Conservation (phyloP, 2,329 filamentous ascomycete genomes). For the Seiridium cupressi region DNA sequence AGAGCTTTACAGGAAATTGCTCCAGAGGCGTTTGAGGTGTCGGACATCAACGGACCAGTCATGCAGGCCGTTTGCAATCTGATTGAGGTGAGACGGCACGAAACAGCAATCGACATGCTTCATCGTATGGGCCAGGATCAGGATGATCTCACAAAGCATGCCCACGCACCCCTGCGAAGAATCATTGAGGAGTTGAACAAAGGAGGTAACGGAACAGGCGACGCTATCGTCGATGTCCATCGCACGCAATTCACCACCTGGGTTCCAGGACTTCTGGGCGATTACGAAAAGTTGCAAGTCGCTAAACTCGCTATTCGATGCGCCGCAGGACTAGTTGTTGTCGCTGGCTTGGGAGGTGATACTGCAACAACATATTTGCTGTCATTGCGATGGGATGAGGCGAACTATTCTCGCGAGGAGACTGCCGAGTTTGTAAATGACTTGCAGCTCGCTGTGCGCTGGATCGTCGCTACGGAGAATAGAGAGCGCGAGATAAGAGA, state of each 20-base stretch:
- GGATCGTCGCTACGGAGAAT: not conserved
- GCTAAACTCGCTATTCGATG: not conserved
- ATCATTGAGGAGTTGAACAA: not conserved
- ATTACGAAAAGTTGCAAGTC: not conserved
- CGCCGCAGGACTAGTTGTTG: not conserved
- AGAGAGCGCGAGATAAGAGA: not conserved
- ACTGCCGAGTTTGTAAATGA: not conserved
- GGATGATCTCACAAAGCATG: not conserved
- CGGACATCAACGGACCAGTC: not conserved
- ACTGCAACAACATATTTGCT: not conserved
- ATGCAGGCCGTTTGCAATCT: not conserved
- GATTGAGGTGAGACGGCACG: not conserved
- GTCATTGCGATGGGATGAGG: slow-evolving; percentile 5
- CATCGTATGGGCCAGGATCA: not conserved
- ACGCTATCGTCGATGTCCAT: not conserved
- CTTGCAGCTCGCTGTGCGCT: not conserved
- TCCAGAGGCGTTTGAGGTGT: not conserved
- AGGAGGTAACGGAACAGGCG: not conserved
- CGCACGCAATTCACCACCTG: not conserved
- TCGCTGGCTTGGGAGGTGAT: not conserved
- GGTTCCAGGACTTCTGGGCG: not conserved
- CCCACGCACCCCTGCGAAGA: not conserved
- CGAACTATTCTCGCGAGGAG: slow-evolving; percentile 5
- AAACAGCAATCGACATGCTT: not conserved
- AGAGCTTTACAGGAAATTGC: not conserved